These are phyloP conservation scores for Rheum nobile DNA, from an alignment of 148 eudicot species.

Conservation along the genomic window DNA sequence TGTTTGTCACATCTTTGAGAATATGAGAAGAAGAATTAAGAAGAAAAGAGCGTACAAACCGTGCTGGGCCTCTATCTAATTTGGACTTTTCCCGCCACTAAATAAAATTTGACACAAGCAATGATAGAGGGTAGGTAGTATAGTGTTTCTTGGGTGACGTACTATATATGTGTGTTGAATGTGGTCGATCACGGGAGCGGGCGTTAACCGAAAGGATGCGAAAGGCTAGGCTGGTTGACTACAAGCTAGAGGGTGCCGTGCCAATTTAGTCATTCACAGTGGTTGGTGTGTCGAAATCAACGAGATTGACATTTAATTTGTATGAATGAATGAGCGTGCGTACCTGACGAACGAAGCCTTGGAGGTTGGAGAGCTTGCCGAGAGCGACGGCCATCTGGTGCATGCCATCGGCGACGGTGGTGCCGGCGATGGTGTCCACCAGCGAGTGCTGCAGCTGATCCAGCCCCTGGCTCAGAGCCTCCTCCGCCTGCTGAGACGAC, in stretches of 20 bases:
- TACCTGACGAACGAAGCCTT: slow-evolving; percentile 94
- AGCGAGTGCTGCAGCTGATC: slow-evolving; percentile 83
- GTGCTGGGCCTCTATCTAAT: not conserved
- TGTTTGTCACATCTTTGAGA: not conserved
- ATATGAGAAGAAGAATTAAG: not conserved
- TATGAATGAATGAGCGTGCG: no score
- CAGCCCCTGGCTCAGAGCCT: slow-evolving; percentile 74
- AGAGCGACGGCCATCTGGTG: slow-evolving; percentile 91
- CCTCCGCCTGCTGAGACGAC: slow-evolving; percentile 84
- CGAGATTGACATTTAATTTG: not conserved
- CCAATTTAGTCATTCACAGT: not conserved
- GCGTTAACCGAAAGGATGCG: not conserved
- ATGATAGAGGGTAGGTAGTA: not conserved
- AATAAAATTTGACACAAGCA: not conserved
- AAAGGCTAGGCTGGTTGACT: slow-evolving; percentile 1
- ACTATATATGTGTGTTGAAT: no score
- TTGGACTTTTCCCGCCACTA: not conserved
- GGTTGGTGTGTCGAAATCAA: not conserved
- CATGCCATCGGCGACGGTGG: slow-evolving; percentile 57
- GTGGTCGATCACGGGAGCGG: not conserved
- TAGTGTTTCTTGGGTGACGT: not conserved
- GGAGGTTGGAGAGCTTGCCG: slow-evolving; percentile 83
- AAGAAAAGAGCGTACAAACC: not conserved
- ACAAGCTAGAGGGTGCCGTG: not conserved
- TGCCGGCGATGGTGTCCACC: slow-evolving; percentile 57